Base-by-base conservation (phyloP, 805 yeast genomes). In the Isabelozyma pseudorhagii region DNA sequence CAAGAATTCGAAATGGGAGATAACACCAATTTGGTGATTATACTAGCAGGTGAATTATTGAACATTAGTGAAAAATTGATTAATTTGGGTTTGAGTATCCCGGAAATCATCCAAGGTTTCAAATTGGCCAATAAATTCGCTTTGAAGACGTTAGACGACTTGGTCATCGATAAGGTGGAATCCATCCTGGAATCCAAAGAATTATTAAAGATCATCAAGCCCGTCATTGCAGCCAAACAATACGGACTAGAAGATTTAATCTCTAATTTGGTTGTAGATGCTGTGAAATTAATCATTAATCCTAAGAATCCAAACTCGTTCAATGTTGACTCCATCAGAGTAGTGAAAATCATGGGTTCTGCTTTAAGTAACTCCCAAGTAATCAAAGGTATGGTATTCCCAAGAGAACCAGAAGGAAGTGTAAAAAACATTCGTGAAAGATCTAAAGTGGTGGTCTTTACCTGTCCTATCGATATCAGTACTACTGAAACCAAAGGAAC, bases 401-500 rank as follows among this genome's bases (percentile, higher is more conserved):
- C 96, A 57, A 82, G 96, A 61, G 96, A 91, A 68, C 97, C 98
- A n/a, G 98, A 93, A 68, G 96, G 97, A 13, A 84, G 83, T 57
- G 71, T 92, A 45, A 90, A 89, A 65, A 79, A 84, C 53, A 73
- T 87, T 50, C 66, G 60, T 8, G 43, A 50, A 17, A 83, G 79
- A 58, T 83, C 96, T 14, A 91, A 89, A 67, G 98, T 94, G 43
- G 99, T 89, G 8, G 92, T 91, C 2, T 94, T 78, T 74, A 90
- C 97, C 8, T 86, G 96, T 68, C 97, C 98, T 27, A 83, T 94
- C 48, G 99, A 94, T 71, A 89, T 89, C 52, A 86, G 97, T 11
- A 86, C 91, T 52, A 92, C 99, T n/a, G 99, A 94, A 74, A 93
- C 98, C 18, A 93, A 93, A 73, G 98, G 99, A 46, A 94, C 99